Percentiles rank a stretch among this genome's conserved stretches.
Evolutionary conservation across 371 early-diverging fungal genomes (phyloP).

Genomic region (Mortierella polycephala): DNA sequence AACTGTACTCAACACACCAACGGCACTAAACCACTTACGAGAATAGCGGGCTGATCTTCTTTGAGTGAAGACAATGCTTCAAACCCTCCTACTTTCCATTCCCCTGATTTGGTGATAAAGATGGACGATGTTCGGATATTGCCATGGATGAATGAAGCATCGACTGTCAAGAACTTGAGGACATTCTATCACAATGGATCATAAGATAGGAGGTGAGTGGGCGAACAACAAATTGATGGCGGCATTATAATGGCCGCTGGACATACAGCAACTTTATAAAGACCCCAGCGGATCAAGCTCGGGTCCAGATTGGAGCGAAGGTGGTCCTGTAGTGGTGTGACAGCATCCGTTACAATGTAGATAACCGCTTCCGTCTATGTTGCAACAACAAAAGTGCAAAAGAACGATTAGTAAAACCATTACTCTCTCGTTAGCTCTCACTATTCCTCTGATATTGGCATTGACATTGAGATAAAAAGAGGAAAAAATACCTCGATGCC

Average conservation of each 20-base stretch:
- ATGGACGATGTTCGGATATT: constrained; percentile 82
- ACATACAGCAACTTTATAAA: constrained; percentile 89
- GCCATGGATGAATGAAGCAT: constrained; percentile 90
- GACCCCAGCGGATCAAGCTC: constrained; percentile 84
- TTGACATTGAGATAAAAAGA: background rate
- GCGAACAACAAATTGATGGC: background rate
- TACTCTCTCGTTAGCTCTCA: no score
- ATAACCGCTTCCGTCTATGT: constrained; percentile 83
- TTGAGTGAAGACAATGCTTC: constrained; percentile 81
- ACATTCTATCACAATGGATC: constrained; percentile 67
- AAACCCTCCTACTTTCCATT: constrained; percentile 94
- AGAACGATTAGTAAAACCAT: background rate
- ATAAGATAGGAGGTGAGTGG: constrained; percentile 6
- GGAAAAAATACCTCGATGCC: constrained; percentile 78
- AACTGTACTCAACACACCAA: background rate
- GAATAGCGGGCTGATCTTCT: constrained; percentile 75
- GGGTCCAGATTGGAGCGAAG: constrained; percentile 65
- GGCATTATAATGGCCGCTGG: background rate
- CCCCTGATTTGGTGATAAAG: constrained; percentile 88
- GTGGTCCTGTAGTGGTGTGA: constrained; percentile 76
- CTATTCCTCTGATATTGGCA: background rate
- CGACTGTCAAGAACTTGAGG: constrained; percentile 87
- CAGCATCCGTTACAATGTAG: constrained; percentile 92
- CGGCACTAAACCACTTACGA: constrained; percentile 55
- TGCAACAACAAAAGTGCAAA: background rate